Conservation (phyloP, 108 stramenopile genomes). For the Cyclotella kingstonii region DNA sequence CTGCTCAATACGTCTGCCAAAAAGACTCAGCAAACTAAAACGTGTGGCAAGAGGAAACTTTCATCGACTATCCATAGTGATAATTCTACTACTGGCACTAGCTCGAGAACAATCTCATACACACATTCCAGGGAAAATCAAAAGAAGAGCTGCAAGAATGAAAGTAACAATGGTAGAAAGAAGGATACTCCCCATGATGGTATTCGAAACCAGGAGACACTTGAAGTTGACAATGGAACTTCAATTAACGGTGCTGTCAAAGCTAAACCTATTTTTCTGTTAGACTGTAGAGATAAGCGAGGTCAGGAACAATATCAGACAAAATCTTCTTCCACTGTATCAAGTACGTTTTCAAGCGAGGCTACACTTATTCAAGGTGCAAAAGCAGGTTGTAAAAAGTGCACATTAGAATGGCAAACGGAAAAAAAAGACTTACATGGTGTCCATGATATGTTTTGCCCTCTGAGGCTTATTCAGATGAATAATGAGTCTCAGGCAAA, state of each 20-base stretch:
- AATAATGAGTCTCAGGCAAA: no score
- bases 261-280: no score
- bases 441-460: slow-evolving; percentile 15
- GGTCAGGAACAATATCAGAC: no score
- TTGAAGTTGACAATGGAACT: no score
- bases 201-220: no score
- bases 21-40: not conserved
- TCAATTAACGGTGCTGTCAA: no score
- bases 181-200: no score
- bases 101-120: not conserved
- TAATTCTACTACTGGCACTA: no score
- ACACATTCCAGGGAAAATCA: not conserved
- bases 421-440: not conserved
- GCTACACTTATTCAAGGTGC: slow-evolving; percentile 9
- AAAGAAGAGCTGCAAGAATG: no score
- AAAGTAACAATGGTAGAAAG: no score
- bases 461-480: not conserved
- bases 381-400: slow-evolving; percentile 21
- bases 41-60: not conserved
- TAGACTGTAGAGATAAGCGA: not conserved
- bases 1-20: not conserved
- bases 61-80: not conserved
- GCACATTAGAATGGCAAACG: slow-evolving; percentile 24
- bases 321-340: no score
- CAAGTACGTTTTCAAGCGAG: not conserved